A percentile compares a stretch with the other conserved stretches of the same genome.
Conservation (phyloP, 352 stramenopile genomes). For the Elongisporangium prolatum region DNA sequence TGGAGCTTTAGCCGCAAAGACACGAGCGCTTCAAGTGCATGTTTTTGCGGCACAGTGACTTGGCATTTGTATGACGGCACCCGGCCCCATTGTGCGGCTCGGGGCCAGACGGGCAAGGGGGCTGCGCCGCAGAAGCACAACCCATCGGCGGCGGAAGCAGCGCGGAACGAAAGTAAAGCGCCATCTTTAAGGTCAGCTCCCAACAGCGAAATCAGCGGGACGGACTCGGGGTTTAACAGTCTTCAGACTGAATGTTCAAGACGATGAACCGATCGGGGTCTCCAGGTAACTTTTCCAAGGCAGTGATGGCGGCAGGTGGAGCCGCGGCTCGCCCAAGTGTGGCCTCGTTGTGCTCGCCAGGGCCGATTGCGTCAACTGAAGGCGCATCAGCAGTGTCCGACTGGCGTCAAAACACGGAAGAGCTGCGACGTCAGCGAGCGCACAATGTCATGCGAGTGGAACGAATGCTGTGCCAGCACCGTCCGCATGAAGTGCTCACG, state of each 20-base stretch:
- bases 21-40: not conserved
- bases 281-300: not conserved
- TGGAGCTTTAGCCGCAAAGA: not conserved
- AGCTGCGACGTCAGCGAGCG: slow-evolving; percentile 32
- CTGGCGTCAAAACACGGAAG: slow-evolving; percentile 23
- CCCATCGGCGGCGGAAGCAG: not conserved
- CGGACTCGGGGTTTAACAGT: not conserved
- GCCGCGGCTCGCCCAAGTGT: not conserved
- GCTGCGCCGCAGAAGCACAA: not conserved
- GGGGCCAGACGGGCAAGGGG: not conserved
- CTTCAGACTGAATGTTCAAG: not conserved
- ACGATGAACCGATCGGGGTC: not conserved
- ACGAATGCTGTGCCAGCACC: slow-evolving; percentile 25
- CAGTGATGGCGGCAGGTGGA: not conserved
- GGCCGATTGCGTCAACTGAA: not conserved
- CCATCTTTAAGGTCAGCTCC: not conserved
- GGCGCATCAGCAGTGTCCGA: not conserved
- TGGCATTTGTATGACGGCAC: not conserved
- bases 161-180: not conserved
- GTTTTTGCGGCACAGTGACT: not conserved
- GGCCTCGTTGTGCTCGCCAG: not conserved
- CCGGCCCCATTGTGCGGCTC: not conserved
- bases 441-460: slow-evolving; percentile 25
- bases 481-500: slow-evolving; percentile 27
- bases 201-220: not conserved